Conservation (phyloP, 257 asterid genomes). For the Parsonsia alboflavescens region DNA sequence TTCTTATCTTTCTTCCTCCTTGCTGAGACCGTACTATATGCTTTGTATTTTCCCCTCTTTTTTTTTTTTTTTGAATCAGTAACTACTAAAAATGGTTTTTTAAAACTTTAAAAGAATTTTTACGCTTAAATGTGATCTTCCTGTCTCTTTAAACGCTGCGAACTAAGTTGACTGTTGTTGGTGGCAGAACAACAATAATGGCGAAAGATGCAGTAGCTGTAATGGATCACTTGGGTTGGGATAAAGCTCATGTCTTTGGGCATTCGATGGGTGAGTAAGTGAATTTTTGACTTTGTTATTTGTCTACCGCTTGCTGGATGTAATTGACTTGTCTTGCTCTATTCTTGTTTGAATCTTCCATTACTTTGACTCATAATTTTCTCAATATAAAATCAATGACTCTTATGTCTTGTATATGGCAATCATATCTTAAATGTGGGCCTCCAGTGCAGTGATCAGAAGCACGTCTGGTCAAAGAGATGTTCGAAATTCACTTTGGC, state of each 20-base stretch:
- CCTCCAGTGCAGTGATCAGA: neutral
- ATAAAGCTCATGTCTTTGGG: slow-evolving; percentile 85
- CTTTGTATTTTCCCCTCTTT: no score
- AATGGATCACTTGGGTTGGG: slow-evolving; percentile 95
- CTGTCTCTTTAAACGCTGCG: neutral
- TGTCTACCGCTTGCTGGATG: neutral
- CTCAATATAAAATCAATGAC: neutral
- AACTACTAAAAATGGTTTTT: no score
- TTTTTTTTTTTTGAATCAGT: no score
- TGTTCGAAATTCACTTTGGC: neutral
- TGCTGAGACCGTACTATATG: no score
- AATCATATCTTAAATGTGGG: no score
- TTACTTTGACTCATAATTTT: neutral
- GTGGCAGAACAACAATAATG: slow-evolving; percentile 69
- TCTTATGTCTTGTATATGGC: neutral
- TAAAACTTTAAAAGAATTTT: no score
- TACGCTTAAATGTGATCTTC: neutral
- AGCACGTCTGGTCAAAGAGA: neutral
- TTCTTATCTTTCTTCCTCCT: neutral
- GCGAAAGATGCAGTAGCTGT: slow-evolving; percentile 92
- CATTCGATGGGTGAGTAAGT: slow-evolving; percentile 93
- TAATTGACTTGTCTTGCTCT: slow-evolving; percentile 5
- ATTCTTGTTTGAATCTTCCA: neutral
- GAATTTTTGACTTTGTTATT: slow-evolving; percentile 22
- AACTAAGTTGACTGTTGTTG: slow-evolving; percentile 3